Evolutionary conservation across 805 yeast species (phyloP).

Genomic region (Kodamaea hsintzibuensis): DNA sequence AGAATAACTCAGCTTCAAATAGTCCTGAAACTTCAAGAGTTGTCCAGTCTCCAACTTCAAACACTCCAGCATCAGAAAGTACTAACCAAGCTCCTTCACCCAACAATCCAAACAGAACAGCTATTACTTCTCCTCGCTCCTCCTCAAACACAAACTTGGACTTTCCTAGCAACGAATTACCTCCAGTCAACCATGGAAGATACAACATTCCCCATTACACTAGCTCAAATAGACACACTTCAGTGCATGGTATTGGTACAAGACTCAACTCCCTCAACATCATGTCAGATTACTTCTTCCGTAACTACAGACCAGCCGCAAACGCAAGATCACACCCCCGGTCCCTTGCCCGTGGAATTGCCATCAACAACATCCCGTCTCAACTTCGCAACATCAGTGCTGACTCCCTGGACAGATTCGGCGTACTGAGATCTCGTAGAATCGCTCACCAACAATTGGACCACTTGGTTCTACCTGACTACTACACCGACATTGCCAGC

Average conservation of each 20-base stretch:
- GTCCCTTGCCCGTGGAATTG: slow-evolving; percentile 1
- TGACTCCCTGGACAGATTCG: not conserved
- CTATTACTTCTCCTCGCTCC: not conserved
- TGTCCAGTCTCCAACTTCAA: not conserved
- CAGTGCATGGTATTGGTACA: slow-evolving; percentile 11
- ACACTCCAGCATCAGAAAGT: not conserved
- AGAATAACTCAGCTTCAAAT: not conserved
- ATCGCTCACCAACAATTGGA: not conserved
- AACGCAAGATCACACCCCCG: not conserved
- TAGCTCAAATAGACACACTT: slow-evolving; percentile 2
- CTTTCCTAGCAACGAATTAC: slow-evolving; percentile 8
- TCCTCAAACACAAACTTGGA: slow-evolving; percentile 1
- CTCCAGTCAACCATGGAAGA: slow-evolving; percentile 4
- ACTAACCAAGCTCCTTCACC: not conserved
- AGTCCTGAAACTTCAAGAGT: slow-evolving; percentile 4
- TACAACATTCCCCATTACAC: slow-evolving; percentile 3
- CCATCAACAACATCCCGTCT: slow-evolving; percentile 11
- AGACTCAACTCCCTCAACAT: slow-evolving; percentile 14
- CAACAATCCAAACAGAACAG: not conserved
- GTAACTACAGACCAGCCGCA: slow-evolving; percentile 8
- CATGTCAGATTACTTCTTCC: slow-evolving; percentile 15
- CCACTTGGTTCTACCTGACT: slow-evolving; percentile 4
- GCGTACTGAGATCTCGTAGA: not conserved
- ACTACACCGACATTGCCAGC: slow-evolving; percentile 7
- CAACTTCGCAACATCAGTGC: slow-evolving; percentile 9